Percentiles rank a stretch among this genome's conserved stretches.
Evolutionary conservation across 108 stramenopile species (phyloP).

Genomic region (Cyclotella kingstonii): DNA sequence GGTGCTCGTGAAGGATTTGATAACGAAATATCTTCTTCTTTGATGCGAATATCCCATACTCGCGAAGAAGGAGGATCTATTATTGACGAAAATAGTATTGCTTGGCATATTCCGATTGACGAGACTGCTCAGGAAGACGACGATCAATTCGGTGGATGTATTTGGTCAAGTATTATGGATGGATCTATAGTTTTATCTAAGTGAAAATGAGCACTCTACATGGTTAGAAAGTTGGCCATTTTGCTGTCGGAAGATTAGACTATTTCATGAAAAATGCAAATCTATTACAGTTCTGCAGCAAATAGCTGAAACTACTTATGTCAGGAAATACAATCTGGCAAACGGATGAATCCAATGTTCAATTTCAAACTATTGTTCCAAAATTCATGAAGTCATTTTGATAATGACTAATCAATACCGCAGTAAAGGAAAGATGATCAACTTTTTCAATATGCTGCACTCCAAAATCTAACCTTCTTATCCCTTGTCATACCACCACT

Average conservation of each 20-base stretch:
- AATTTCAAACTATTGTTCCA: no score
- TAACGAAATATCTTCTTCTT: slow-evolving; percentile 63
- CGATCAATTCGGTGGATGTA: slow-evolving; percentile 13
- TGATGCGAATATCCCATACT: slow-evolving; percentile 62
- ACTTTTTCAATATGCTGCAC: slow-evolving; percentile 15
- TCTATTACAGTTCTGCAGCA: no score
- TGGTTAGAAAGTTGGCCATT: neutral
- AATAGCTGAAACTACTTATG: no score
- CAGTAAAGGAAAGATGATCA: neutral
- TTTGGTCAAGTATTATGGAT: slow-evolving; percentile 52
- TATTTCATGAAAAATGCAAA: no score
- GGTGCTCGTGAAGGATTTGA: slow-evolving; percentile 52
- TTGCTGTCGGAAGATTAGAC: no score
- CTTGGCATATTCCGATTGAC: neutral
- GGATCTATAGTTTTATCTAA: slow-evolving; percentile 50
- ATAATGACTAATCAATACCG: no score
- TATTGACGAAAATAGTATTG: slow-evolving; percentile 12
- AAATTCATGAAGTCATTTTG: no score
- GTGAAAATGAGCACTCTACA: slow-evolving; percentile 1
- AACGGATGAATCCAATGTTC: no score
- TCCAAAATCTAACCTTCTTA: slow-evolving; percentile 80
- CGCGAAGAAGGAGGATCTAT: slow-evolving; percentile 39
- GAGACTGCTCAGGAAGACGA: slow-evolving; percentile 8
- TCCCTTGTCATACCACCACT: slow-evolving; percentile 84
- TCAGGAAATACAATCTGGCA: no score